Base-by-base conservation (phyloP, 2,329 filamentous ascomycete genomes). In the Alternaria hordeiaustralica region DNA sequence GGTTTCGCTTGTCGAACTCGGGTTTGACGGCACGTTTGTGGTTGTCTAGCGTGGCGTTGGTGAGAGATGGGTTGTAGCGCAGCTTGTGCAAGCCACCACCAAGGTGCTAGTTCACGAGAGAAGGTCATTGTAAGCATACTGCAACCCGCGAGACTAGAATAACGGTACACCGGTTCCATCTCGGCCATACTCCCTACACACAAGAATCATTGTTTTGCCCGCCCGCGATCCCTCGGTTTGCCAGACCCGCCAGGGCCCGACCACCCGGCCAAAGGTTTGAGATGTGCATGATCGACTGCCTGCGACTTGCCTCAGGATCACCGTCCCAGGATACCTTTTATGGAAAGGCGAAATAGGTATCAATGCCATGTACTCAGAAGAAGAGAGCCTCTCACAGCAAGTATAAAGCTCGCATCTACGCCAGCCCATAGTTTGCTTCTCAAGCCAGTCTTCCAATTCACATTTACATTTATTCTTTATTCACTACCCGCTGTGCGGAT, bases 361-460 rank as follows among this genome's bases (percentile, higher is more conserved):
- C 21, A 55, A 60, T 60, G 57, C 41, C 1, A 2, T 8, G 2
- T 54, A 8, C 10, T 11, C 36, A 18, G 36, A 41, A 28, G 36
- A n/a, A 36, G 13, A 25, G 4, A 36, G 33, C 15, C 13, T n/a
- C 28, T 46, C 10, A 10, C 11, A 54, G 57, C 18, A 60, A 54
- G 57, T 26, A 60, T 55, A 60, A 60, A 60, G 49, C 33, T 2
- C 15, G n/a, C 15, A 13, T 30, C 45, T 25, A 45, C 54, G 41
- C 53, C 58, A 44, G 11, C 41, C 23, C n/a, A 11, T 57, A 30
- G 26, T 51, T 41, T 8, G 1, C 0, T 51, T 64, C 30, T 23
- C 61, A 67, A 67, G 65, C 65, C 62, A 66, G 64, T 60, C 64
- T 65, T 65, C 65, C 41, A 60, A 55, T 55, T 49, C 61, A 64